Evolutionary conservation across 2,329 filamentous ascomycete genomes (phyloP).

Genomic region (Polytolypa hystricis): DNA sequence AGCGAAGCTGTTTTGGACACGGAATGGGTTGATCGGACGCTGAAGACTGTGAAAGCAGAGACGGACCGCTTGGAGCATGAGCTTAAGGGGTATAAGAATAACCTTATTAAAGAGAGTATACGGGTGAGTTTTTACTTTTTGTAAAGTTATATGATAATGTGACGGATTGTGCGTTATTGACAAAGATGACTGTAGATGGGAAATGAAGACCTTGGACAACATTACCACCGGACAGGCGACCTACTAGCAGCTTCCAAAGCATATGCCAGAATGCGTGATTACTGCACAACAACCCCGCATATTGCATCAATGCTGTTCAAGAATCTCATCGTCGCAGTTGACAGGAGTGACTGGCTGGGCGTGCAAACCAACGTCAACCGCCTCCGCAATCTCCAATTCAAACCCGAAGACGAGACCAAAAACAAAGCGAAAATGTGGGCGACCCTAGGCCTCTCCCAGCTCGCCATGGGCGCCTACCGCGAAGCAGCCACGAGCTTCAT

Average conservation of each 20-base stretch:
- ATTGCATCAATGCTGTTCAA: slow-evolving; percentile 73
- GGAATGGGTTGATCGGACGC: slow-evolving; percentile 62
- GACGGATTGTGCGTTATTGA: slow-evolving; percentile 8
- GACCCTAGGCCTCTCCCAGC: slow-evolving; percentile 50
- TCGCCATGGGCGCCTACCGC: slow-evolving; percentile 45
- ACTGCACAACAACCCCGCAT: slow-evolving; percentile 73
- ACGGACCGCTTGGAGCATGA: slow-evolving; percentile 69
- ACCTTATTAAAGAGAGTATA: slow-evolving; percentile 94
- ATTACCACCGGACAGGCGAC: slow-evolving; percentile 70
- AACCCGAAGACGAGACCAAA: slow-evolving; percentile 47
- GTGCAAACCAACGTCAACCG: slow-evolving; percentile 52
- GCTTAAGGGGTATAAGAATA: slow-evolving; percentile 89
- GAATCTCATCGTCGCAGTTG: slow-evolving; percentile 62
- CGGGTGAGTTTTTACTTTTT: slow-evolving; percentile 51
- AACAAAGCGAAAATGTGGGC: slow-evolving; percentile 54
- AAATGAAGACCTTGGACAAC: slow-evolving; percentile 79
- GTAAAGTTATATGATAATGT: too few species aligned
- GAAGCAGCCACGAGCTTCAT: slow-evolving; percentile 67
- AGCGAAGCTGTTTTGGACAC: slow-evolving; percentile 56
- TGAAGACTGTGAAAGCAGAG: slow-evolving; percentile 57
- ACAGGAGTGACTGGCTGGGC: slow-evolving; percentile 65
- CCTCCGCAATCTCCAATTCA: slow-evolving; percentile 41
- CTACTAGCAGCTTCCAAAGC: slow-evolving; percentile 62
- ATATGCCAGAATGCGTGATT: slow-evolving; percentile 79
- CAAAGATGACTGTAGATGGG: slow-evolving; percentile 57